Evolutionary conservation across 495 filamentous ascomycete species (phyloP), one percentile per base, ranked within the genome.

Genomic region (Aspergillus mulundensis): DNA sequence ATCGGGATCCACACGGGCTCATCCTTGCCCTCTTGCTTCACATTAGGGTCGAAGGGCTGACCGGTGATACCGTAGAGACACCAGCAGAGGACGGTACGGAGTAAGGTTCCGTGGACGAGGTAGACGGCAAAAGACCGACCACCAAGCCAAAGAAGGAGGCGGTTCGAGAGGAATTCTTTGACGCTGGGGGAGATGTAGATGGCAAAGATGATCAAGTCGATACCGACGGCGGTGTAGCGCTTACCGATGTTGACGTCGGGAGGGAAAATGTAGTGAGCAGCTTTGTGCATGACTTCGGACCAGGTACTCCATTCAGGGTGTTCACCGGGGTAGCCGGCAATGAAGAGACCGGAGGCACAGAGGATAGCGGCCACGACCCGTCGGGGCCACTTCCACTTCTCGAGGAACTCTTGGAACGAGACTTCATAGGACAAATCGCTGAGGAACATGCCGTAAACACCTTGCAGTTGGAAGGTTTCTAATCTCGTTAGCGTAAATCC

Each of bases 51-150:
- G 54, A 77, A 72, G 1, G 82, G 81, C 23, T 75, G 67, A 0
- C 78, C 72, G 7, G 70, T 75, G 40, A 82, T 76, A 4, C 85
- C 83, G 59, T 84, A 87, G 11, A 85, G 74, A 75, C 87, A 79
- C 82, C 84, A 87, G 51, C 77, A 80, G 5, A 87, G 73, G 1
- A 87, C 69, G 15, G 77, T 79, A 39, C 85, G 81, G 38, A 88
- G 74, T 43, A 87, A 75, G 15, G 80, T 79, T 12, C 84, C 84
- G 66, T 88, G 85, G 4, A 85, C 74, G 5, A 88, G 78, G 58
- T 88, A 88, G 15, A 88, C 81, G 24, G 85, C 84, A 60, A 88
- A 88, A 47, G 78, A 82, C 65, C 85, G 81, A 62, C 81, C 82
- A 42, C 85, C 85, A 16, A 88, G 75, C 83, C 83, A 87, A 48